phyloP scores from a whole-genome alignment of 1,139 yeast genomes.

The Maudiozyma humilis region DNA sequence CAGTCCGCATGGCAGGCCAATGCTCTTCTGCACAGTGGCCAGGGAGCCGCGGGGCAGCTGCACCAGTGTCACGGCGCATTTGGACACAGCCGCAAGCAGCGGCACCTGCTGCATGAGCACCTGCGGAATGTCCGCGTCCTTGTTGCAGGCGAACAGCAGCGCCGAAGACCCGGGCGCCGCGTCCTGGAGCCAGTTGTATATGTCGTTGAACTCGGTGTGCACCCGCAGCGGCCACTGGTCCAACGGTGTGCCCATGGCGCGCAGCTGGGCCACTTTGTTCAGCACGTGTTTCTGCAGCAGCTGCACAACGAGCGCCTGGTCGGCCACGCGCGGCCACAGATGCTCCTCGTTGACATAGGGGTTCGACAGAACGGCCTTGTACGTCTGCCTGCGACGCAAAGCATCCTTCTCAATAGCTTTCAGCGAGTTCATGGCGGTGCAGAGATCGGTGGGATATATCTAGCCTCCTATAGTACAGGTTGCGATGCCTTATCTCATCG shows the following conservation, averaged over 20 bases:
- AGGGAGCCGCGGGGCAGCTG: slow-evolving; percentile 25
- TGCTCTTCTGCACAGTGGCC: slow-evolving; percentile 5
- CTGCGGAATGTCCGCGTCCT: slow-evolving; percentile 19
- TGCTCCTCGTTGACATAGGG: slow-evolving; percentile 26
- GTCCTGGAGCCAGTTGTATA: slow-evolving; percentile 14
- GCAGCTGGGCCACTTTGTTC: slow-evolving; percentile 11
- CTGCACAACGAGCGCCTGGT: slow-evolving; percentile 23
- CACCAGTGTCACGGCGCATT: slow-evolving; percentile 17
- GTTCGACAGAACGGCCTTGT: slow-evolving; percentile 26
- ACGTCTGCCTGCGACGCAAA: slow-evolving; percentile 26
- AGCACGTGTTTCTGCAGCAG: slow-evolving; percentile 19
- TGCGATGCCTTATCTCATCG: no score
- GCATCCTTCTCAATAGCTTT: slow-evolving; percentile 20
- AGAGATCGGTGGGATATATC: slow-evolving; percentile 1
- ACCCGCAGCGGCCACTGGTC: slow-evolving; percentile 18
- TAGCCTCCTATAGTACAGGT: no score
- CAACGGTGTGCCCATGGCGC: background rate
- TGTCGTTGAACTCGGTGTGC: slow-evolving; percentile 18
- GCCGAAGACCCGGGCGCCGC: slow-evolving; percentile 6
- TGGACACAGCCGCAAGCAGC: slow-evolving; percentile 18
- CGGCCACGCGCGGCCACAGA: slow-evolving; percentile 27
- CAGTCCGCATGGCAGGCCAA: slow-evolving; percentile 18
- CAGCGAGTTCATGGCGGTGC: slow-evolving; percentile 10
- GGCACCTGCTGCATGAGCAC: slow-evolving; percentile 27
- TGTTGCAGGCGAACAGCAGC: slow-evolving; percentile 25